These are phyloP conservation scores for Xylaria sp. DNA, from an alignment of 2,329 filamentous ascomycete species.

Conservation along the genomic window DNA sequence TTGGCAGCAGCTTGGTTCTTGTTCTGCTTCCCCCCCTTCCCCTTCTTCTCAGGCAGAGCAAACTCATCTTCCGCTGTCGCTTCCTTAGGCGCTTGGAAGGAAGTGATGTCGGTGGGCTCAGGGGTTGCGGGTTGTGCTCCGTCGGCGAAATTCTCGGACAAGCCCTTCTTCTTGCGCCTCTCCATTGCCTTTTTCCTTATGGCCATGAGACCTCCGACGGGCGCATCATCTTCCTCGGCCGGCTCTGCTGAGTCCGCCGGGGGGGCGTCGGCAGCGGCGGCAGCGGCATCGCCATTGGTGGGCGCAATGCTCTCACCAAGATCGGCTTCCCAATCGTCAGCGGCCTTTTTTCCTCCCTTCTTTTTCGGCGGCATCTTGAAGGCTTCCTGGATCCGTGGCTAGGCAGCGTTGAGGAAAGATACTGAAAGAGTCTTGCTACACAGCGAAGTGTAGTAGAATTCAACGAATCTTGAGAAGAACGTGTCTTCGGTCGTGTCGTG, in stretches of 20 bases:
- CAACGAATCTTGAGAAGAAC: neutral
- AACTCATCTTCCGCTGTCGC: constrained; percentile 88
- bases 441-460: constrained; percentile 1
- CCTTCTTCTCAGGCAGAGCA: constrained; percentile 80
- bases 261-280: constrained; percentile 53
- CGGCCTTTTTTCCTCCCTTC: constrained; percentile 84
- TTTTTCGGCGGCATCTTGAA: constrained; percentile 89
- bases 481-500: constrained; percentile 15
- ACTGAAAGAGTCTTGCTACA: neutral
- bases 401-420: neutral
- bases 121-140: constrained; percentile 62
- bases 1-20: constrained; percentile 54
- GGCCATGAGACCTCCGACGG: constrained; percentile 78
- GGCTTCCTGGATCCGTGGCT: constrained; percentile 32
- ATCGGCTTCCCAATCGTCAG: constrained; percentile 95
- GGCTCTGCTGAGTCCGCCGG: constrained; percentile 55
- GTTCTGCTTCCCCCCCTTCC: constrained; percentile 67
- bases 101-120: constrained; percentile 53
- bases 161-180: constrained; percentile 91
- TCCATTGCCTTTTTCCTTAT: constrained; percentile 83
- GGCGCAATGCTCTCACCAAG: constrained; percentile 81
- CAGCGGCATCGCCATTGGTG: constrained; percentile 52
- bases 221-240: constrained; percentile 65
- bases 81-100: constrained; percentile 81
- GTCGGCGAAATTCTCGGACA: constrained; percentile 77